A percentile compares a stretch with the other conserved stretches of the same genome.
phyloP scores from a whole-genome alignment of 768 basidiomycete species.

The Cystobasidium tubakii region DNA sequence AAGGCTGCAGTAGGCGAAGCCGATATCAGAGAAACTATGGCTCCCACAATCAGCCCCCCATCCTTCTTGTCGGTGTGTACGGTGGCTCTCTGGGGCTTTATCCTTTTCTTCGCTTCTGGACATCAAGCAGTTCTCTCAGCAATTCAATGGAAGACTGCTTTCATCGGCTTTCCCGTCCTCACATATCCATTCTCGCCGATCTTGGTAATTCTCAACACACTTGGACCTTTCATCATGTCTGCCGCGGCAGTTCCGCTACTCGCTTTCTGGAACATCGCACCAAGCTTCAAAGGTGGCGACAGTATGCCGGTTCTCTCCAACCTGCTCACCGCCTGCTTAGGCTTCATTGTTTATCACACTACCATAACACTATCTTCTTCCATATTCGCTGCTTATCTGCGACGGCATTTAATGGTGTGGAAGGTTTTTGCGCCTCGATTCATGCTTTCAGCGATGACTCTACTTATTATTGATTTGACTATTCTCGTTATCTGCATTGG shows the following conservation, averaged over 20 bases:
- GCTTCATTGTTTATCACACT: slow-evolving; percentile 42
- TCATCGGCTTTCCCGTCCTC: slow-evolving; percentile 65
- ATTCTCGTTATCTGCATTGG: slow-evolving; percentile 26
- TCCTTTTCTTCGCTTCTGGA: slow-evolving; percentile 79
- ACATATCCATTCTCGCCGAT: slow-evolving; percentile 67
- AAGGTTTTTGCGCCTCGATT: slow-evolving; percentile 96
- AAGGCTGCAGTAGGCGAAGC: background rate
- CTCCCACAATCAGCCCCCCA: slow-evolving; percentile 41
- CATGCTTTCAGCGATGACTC: slow-evolving; percentile 65
- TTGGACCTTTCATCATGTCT: slow-evolving; percentile 65
- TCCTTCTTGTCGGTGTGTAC: slow-evolving; percentile 66
- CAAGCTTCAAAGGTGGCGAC: slow-evolving; percentile 53
- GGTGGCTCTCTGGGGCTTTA: slow-evolving; percentile 67
- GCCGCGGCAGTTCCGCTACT: slow-evolving; percentile 66
- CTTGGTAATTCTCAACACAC: slow-evolving; percentile 69
- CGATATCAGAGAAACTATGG: background rate
- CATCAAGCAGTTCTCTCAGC: slow-evolving; percentile 84
- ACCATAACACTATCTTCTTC: slow-evolving; percentile 49
- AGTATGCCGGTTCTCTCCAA: slow-evolving; percentile 44
- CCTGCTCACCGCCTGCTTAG: slow-evolving; percentile 35
- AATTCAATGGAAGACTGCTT: slow-evolving; percentile 92
- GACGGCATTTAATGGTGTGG: slow-evolving; percentile 59
- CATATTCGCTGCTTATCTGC: slow-evolving; percentile 49
- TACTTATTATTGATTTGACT: slow-evolving; percentile 64
- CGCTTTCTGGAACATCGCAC: slow-evolving; percentile 76